These are phyloP conservation scores for Cenchrus fungigraminus DNA, from an alignment of 176 grass and related monocot genomes.

Conservation along the genomic window DNA sequence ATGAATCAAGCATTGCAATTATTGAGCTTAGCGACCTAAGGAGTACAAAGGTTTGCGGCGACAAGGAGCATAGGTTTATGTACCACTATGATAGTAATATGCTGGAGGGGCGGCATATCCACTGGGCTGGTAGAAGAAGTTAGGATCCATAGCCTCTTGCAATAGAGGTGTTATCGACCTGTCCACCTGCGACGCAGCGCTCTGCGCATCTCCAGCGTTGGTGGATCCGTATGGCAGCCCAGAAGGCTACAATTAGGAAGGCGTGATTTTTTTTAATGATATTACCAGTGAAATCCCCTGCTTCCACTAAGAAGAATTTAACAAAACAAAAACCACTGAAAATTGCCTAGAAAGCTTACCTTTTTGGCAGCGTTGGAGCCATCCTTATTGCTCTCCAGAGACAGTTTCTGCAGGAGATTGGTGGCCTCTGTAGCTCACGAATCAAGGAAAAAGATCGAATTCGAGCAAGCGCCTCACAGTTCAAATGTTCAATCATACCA, in stretches of 20 bases:
- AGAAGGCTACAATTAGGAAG: conserved; percentile 49
- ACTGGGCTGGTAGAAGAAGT: conserved; percentile 64
- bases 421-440: conserved; percentile 49
- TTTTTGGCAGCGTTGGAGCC: conserved; percentile 61
- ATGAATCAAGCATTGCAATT: conserved; percentile 11
- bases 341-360: conserved; percentile 38
- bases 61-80: background rate
- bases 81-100: conserved; percentile 73
- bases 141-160: conserved; percentile 80
- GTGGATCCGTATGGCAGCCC: conserved; percentile 56
- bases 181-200: conserved; percentile 41
- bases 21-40: background rate
- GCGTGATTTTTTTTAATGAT: background rate
- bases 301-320: background rate
- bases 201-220: conserved; percentile 52
- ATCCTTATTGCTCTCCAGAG: conserved; percentile 72
- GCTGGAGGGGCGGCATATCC: conserved; percentile 55
- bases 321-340: background rate
- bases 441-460: conserved; percentile 49
- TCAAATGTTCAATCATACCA: background rate
- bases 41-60: background rate
- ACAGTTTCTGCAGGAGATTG: conserved; percentile 75
- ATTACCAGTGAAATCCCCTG: conserved; percentile 2
- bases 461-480: conserved; percentile 3
- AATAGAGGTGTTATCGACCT: conserved; percentile 76